A percentile compares a stretch with the other conserved stretches of the same genome.
phyloP scores from a whole-genome alignment of 805 yeast species.

The Danielia oregonensis region DNA sequence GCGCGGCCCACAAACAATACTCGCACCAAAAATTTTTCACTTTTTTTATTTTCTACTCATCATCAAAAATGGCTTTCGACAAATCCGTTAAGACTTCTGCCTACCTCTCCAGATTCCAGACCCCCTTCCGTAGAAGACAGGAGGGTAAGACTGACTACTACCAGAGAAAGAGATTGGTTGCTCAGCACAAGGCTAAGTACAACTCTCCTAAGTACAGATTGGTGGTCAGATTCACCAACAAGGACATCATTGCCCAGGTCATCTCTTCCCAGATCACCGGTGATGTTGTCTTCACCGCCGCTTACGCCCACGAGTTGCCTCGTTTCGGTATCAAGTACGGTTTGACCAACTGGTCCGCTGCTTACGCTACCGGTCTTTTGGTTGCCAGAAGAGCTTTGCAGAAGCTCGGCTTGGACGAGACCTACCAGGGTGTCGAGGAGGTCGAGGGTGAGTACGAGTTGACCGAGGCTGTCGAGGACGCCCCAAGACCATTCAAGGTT shows the following conservation, averaged over 20 bases:
- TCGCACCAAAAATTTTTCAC: not conserved
- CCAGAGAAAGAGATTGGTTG: constrained; percentile 99
- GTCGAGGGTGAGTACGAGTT: constrained; percentile 98
- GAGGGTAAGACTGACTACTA: constrained; percentile 99
- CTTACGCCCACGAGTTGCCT: constrained; percentile 99
- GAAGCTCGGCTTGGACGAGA: constrained; percentile 97
- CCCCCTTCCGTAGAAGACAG: constrained; percentile 99
- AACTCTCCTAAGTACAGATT: constrained; percentile 99
- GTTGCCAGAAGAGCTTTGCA: constrained; percentile 98
- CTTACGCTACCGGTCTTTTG: constrained; percentile 97
- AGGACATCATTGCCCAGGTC: constrained; percentile 97
- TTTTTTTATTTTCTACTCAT: constrained; percentile 3
- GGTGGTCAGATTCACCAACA: constrained; percentile 99
- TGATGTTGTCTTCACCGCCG: constrained; percentile 93
- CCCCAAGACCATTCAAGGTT: constrained; percentile 99
- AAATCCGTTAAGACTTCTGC: constrained; percentile 74
- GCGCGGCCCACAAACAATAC: not conserved
- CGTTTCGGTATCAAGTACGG: constrained; percentile 96
- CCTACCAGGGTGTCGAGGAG: constrained; percentile 98
- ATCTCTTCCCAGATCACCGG: constrained; percentile 96
- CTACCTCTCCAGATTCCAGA: constrained; percentile 99
- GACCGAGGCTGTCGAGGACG: constrained; percentile 99
- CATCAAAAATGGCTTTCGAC: constrained; percentile 68
- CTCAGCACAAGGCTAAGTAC: constrained; percentile 99
- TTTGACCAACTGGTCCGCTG: constrained; percentile 99